phyloP scores from a whole-genome alignment of 2,329 filamentous ascomycete genomes.

The Fusarium temperatum region DNA sequence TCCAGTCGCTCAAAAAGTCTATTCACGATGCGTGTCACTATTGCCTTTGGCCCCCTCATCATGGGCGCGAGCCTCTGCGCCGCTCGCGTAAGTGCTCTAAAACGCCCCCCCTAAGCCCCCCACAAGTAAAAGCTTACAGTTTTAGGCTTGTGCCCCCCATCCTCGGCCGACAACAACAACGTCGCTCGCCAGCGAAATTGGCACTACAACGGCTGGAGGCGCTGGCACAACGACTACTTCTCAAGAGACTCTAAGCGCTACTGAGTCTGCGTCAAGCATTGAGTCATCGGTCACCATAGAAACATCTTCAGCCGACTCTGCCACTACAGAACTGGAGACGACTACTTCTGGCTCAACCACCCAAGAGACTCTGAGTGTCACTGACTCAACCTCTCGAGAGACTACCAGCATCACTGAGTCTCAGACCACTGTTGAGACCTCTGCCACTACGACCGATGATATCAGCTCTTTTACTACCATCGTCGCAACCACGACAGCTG shows the following conservation, averaged over 20 bases:
- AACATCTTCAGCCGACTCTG: neutral
- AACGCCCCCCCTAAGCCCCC: neutral
- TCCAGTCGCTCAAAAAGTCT: neutral
- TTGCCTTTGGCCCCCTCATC: neutral
- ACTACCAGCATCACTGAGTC: neutral
- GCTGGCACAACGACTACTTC: neutral
- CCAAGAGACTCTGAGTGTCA: neutral
- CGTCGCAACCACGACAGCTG: neutral
- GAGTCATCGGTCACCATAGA: neutral
- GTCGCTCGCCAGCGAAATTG: neutral
- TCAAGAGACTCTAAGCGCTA: neutral
- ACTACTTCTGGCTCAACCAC: neutral
- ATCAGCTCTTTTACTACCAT: neutral
- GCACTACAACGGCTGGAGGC: neutral
- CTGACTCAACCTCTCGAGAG: neutral
- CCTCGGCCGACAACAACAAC: neutral
- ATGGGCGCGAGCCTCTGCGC: neutral
- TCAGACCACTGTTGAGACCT: neutral
- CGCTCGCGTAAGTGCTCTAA: neutral
- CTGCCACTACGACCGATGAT: neutral
- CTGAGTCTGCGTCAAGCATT: neutral
- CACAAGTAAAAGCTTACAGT: neutral
- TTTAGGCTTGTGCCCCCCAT: constrained; percentile 4
- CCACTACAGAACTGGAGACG: neutral
- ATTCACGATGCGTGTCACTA: neutral